Percentiles rank a stretch among this genome's conserved stretches.
Conservation (phyloP, 352 stramenopile genomes). For the Phytophthora tubulina region DNA sequence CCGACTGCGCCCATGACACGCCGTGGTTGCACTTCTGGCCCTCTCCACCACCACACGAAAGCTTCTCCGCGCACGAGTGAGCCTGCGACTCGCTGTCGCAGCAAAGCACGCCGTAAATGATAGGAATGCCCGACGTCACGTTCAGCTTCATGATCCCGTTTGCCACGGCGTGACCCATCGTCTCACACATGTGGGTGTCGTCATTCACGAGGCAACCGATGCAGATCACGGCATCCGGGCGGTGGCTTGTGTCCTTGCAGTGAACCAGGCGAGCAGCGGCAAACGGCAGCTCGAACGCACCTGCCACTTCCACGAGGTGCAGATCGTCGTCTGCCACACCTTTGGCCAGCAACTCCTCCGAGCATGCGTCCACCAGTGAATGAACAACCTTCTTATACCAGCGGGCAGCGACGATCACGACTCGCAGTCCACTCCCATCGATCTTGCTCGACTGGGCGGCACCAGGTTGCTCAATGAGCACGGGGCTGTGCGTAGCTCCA, state of each 20-base stretch:
- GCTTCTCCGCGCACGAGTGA: conserved; percentile 69
- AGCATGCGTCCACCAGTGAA: conserved; percentile 59
- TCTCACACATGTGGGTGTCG: conserved; percentile 98
- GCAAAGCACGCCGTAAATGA: conserved; percentile 93
- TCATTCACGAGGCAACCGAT: conserved; percentile 96
- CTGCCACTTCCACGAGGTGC: conserved; percentile 84
- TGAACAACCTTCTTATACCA: conserved; percentile 70
- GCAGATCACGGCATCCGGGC: conserved; percentile 96
- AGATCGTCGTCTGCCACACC: conserved; percentile 61
- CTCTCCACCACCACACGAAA: conserved; percentile 35
- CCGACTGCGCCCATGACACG: conserved; percentile 71
- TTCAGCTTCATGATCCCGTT: conserved; percentile 97
- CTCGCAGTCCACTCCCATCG: conserved; percentile 47
- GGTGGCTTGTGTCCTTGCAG: conserved; percentile 67
- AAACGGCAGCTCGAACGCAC: conserved; percentile 96
- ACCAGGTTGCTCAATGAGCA: conserved; percentile 52
- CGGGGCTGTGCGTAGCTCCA: conserved; percentile 26
- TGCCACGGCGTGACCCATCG: conserved; percentile 95
- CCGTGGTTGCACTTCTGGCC: conserved; percentile 58
- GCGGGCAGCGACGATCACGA: conserved; percentile 68
- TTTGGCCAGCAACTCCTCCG: conserved; percentile 65
- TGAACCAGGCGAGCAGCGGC: conserved; percentile 85
- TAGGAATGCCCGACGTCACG: conserved; percentile 88
- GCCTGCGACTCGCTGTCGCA: conserved; percentile 95
- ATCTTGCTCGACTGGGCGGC: conserved; percentile 37